Evolutionary conservation across 176 grass and related monocot genomes (phyloP), one percentile per base, ranked within the genome.

Genomic region (Zizania latifolia): DNA sequence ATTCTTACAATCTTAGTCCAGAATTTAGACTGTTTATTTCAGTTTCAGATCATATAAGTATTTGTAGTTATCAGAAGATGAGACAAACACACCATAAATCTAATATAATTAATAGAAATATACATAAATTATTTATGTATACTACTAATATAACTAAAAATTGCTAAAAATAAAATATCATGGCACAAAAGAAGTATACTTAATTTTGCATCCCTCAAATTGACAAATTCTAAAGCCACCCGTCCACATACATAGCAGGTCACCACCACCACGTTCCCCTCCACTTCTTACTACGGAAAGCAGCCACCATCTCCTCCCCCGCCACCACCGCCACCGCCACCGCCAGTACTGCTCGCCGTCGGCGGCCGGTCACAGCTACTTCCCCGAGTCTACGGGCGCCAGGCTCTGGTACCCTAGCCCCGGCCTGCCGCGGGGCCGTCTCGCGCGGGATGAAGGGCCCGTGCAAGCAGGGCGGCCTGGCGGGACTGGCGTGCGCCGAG

Each of bases 391-490:
- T 32, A 26, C 41, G 14, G 51, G 51, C 36, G 32, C 44, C 40
- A 38, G 29, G 7, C 35, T 62, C 37, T 62, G 71, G 27, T 4
- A 32, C 34, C 45, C 16, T n/a, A 17, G 37, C 37, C 72, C 48
- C 43, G 30, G 58, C 56, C 35, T 24, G 21, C 14, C 23, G 31
- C 55, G n/a, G n/a, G n/a, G 26, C 14, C 58, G 45, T 56, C 2
- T 15, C 45, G 4, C 21, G 79, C 26, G 33, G 33, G 58, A 84
- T 88, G 86, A 88, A 84, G 76, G 57, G 62, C 56, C 8, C 80
- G 75, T 84, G 81, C 81, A 88, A 84, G 75, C 86, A 84, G 81
- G 45, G 86, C 75, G 62, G 75, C 21, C 69, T 84, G 86, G 81
- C 67, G 30, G 30, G 66, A 14, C 48, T 71, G 54, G 19, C 53